A percentile compares a stretch with the other conserved stretches of the same genome.
Conservation (phyloP, 345 rosid species). For the Atalantia buxifolia region DNA sequence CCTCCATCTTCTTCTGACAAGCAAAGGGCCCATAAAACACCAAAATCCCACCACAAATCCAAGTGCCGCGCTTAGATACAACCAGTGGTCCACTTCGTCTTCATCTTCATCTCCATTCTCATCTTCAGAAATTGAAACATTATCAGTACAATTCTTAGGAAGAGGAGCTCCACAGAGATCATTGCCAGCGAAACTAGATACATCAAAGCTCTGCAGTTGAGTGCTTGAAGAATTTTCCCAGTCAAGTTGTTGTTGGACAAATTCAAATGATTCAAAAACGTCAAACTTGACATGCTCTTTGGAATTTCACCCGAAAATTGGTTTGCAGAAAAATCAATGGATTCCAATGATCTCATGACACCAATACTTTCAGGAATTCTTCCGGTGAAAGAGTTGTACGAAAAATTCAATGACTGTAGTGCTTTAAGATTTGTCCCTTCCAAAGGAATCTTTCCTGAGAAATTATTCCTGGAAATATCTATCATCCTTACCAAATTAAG, state of each 20-base stretch:
- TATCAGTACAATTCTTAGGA: not conserved
- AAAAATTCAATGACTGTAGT: not conserved
- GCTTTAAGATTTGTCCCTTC: not conserved
- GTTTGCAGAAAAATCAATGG: not conserved
- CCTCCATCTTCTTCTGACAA: too few species aligned
- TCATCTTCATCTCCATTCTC: too few species aligned
- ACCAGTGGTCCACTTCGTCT: not conserved
- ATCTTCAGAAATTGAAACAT: not conserved
- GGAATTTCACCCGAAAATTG: conserved; percentile 9
- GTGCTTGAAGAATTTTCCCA: not conserved
- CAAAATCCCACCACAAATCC: too few species aligned
- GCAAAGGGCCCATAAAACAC: too few species aligned
- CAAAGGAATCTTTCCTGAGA: not conserved
- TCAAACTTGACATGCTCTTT: not conserved
- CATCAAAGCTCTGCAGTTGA: not conserved
- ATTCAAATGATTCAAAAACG: not conserved
- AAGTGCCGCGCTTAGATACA: too few species aligned
- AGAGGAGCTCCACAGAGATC: conserved; percentile 10
- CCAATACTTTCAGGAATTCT: not conserved
- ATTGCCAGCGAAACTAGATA: not conserved
- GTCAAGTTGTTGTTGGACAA: not conserved
- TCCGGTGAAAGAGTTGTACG: not conserved
- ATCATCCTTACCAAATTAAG: conserved; percentile 3
- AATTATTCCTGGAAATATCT: not conserved
- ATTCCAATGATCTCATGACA: not conserved